Base-by-base conservation (phyloP, 352 stramenopile genomes). In the Blastocystis sp. region DNA sequence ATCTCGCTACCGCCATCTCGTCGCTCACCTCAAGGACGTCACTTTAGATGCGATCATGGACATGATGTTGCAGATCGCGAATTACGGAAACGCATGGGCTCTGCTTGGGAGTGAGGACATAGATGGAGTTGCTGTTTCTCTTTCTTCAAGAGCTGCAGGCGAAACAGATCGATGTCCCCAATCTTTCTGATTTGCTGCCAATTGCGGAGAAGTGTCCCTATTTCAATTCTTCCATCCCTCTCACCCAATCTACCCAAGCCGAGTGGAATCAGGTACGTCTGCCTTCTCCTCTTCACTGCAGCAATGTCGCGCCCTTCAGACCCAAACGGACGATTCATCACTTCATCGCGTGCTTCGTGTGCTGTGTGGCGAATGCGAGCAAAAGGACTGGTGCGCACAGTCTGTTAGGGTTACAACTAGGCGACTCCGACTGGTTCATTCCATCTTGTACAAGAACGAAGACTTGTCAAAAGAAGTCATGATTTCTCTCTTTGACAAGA, bases 141-240 rank as follows among this genome's bases (percentile, higher is more conserved):
- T 81, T 81, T 59, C 40, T 65, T 4, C 21, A n/a, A 17, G 17
- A 10, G 14, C 28, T 81, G 17, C 42, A 45, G 10, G n/a, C 43
- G 17, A 34, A 45, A 21, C 24, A n/a, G 14, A 42, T 81, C 42
- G 11, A 34, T 6, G 9, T 81, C 9, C 19, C 48, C 43, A 54
- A 59, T 81, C 7, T 81, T 10, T 45, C 17, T 3, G 43, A 81
- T 45, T 28, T 81, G 3, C 71, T n/a, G 9, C 21, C 71, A 24
- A 45, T 81, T 14, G 71, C 45, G 21, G 71, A 64, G 34, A 28
- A 45, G 7, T 81, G 71, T 43, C 71, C 71, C 17, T 81, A 63
- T 64, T 59, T 54, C 54, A 38, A 71, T n/a, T 17, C 17, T 48
- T 38, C 40, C 57, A 17, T 43, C 71, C 19, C 42, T 45, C 28